Conservation (phyloP, 345 rosid species). For the Citrus cavaleriei region DNA sequence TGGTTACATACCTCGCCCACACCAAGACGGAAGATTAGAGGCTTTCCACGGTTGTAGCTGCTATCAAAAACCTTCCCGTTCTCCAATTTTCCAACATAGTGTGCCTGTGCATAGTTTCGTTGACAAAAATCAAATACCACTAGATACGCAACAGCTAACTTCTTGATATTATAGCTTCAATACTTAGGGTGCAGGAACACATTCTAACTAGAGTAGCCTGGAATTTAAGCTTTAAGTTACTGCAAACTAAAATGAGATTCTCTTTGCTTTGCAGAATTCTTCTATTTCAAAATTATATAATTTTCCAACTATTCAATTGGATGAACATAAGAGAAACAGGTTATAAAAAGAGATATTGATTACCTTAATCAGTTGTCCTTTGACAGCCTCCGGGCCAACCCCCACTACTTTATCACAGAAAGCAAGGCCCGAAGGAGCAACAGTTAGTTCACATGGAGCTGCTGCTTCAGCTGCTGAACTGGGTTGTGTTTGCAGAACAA, state of each 20-base stretch:
- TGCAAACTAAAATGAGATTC: not conserved
- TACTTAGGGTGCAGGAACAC: not conserved
- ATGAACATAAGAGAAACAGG: not conserved
- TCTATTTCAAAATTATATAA: not conserved
- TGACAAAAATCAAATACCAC: not conserved
- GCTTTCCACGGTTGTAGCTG: conserved; percentile 88
- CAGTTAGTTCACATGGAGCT: conserved; percentile 56
- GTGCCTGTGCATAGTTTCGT: conserved; percentile 43
- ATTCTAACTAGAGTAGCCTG: not conserved
- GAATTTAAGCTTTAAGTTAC: not conserved
- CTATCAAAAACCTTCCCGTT: conserved; percentile 86
- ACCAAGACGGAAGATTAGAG: conserved; percentile 71
- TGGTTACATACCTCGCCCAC: conserved; percentile 71
- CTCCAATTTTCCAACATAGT: conserved; percentile 83
- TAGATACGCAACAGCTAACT: not conserved
- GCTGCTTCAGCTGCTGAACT: conserved; percentile 36
- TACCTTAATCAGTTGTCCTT: conserved; percentile 88
- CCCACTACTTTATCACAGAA: conserved; percentile 80
- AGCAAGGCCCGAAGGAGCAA: conserved; percentile 84
- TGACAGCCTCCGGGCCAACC: conserved; percentile 67
- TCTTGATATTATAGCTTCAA: not conserved
- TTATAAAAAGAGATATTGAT: not conserved
- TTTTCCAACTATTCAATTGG: not conserved
- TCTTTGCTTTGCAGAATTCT: not conserved
- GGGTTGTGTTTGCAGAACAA: conserved; percentile 20